Base-by-base conservation (phyloP, 176 grass and related monocot species). In the Avena eriantha region DNA sequence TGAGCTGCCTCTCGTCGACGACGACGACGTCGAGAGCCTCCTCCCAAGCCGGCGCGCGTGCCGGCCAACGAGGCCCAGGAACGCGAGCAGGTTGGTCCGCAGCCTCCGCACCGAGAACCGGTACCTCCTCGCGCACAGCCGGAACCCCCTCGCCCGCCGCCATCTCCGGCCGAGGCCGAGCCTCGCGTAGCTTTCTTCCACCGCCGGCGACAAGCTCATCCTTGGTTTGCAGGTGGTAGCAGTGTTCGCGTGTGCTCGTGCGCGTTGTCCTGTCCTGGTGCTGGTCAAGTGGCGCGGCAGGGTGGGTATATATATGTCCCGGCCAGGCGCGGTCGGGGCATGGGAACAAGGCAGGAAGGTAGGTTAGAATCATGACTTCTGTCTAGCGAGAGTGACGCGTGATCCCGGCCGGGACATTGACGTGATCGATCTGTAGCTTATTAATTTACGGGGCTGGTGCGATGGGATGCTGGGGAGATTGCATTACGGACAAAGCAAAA, bases 291-390 rank as follows among this genome's bases (percentile, higher is more conserved):
- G 76, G 73, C 21, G 66, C 63, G 21, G 71, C 71, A 74, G 71
- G 61, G 83, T 0, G 87, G 4, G 69, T 29, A 29, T 34, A 4
- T 69, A 33, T 47, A 91, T 57, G 60, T 71, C 61, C 24, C 45
- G 21, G 77, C 51, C 51, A 5, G 51, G 76, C 49, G 53, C 47
- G 80, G 49, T 51, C 55, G 43, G 45, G 68, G 80, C 71, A 51
- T 84, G 69, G 84, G 91, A 90, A 90, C 82, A 77, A 59, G 85
- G 88, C 86, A 87, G 83, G 90, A 92, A 88, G 90, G 88, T 89
- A 88, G 83, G 88, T 93, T 95, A 64, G 88, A 89, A 91, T 77
- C 59, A 36, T 10, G 59, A 18, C 69, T 84, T 87, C 29, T 88
- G 19, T 90, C 80, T 83, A 34, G 7, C 16, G 57, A 41, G 5